These are phyloP conservation scores for Samsoniella hepiali DNA, from an alignment of 2,329 filamentous ascomycete genomes.

Conservation along the genomic window DNA sequence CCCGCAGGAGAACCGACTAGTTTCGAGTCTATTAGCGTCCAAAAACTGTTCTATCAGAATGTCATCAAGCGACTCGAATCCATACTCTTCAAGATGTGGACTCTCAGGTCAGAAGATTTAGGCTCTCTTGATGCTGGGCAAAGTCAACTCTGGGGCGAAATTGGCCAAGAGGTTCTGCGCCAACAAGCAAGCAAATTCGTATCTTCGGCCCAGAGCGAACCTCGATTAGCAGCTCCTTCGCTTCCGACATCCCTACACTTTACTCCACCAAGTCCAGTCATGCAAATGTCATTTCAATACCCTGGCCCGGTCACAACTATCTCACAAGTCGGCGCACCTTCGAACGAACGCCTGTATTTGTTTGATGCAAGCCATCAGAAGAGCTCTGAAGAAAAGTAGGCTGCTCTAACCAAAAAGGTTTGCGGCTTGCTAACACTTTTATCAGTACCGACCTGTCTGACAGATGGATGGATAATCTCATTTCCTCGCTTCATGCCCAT, in stretches of 20 bases:
- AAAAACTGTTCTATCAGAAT: background rate
- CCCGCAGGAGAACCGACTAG: background rate
- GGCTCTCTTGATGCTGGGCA: background rate
- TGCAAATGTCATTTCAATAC: too few relatives aligned
- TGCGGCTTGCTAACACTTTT: too few relatives aligned
- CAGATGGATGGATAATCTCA: background rate
- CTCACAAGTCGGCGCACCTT: too few relatives aligned
- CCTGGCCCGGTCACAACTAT: too few relatives aligned
- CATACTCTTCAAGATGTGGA: background rate
- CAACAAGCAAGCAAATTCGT: too few relatives aligned
- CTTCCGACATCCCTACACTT: too few relatives aligned
- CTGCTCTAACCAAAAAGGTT: too few relatives aligned
- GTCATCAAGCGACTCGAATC: background rate
- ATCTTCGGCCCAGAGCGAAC: too few relatives aligned
- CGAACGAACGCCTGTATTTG: background rate
- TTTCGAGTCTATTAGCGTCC: background rate
- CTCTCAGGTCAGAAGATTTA: background rate
- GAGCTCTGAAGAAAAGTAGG: background rate
- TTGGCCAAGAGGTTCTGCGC: background rate
- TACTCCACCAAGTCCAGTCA: too few relatives aligned
- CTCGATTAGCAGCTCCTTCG: too few relatives aligned
- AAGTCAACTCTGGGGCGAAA: background rate
- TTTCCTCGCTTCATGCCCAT: background rate
- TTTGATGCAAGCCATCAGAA: slow-evolving; percentile 1
- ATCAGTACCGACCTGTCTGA: too few relatives aligned